phyloP scores from a whole-genome alignment of 148 eudicot species.

The Camellia granthamiana region DNA sequence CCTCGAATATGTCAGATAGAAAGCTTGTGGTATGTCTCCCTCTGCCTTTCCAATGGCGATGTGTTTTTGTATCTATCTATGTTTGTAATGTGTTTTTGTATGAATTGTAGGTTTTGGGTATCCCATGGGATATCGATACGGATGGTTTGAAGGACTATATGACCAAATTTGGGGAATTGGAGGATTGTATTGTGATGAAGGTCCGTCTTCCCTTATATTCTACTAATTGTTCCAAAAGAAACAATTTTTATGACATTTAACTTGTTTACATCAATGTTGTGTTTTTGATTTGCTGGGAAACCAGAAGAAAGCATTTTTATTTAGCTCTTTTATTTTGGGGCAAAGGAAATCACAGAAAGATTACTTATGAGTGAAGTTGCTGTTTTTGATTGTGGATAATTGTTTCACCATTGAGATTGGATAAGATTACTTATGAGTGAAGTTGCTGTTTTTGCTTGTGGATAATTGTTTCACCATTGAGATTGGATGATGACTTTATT shows the following conservation, averaged over 20 bases:
- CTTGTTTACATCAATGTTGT: background rate
- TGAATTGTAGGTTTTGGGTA: constrained; percentile 71
- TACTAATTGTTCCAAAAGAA: background rate
- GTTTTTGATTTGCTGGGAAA: background rate
- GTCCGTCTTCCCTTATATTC: constrained; percentile 25
- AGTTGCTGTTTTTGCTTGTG: too few species aligned
- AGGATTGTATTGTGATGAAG: constrained; percentile 99
- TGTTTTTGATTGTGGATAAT: too few species aligned
- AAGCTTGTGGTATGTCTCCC: constrained; percentile 84
- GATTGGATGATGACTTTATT: too few species aligned
- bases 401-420: too few species aligned
- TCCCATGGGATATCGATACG: constrained; percentile 97
- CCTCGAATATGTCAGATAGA: constrained; percentile 48
- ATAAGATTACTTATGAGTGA: too few species aligned
- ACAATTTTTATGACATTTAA: background rate
- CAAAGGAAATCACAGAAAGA: too few species aligned
- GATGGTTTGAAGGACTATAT: constrained; percentile 91
- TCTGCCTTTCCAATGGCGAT: background rate
- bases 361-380: too few species aligned
- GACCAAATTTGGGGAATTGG: constrained; percentile 87
- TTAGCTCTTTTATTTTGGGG: too few species aligned
- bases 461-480: too few species aligned
- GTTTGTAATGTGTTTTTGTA: background rate
- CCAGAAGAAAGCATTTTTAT: background rate
- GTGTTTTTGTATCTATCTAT: too few species aligned